Base-by-base conservation (phyloP, 129 eudicot species). In the Lactuca saligna region DNA sequence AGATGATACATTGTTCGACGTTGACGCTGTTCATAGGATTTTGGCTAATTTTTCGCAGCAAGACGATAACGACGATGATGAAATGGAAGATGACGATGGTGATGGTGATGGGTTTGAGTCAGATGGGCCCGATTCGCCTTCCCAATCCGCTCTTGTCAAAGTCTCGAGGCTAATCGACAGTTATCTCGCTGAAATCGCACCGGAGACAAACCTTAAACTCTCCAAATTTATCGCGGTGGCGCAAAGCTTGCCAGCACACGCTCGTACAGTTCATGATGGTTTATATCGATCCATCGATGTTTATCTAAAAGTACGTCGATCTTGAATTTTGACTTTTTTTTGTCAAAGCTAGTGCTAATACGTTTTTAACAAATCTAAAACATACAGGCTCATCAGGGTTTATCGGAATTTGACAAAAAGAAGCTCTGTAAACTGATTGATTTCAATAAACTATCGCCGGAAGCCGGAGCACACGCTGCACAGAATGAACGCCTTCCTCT, bases 401-500 rank as follows among this genome's bases (percentile, higher is more conserved):
- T 88, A 81, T 63, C 89, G 13, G 98, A 92, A 54, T 74, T 79
- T 57, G 98, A 92, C 69, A 92, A 77, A 74, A 86, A 84, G 73
- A 88, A 78, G 79, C 89, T 92, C 55, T 86, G 95, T 86, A 92
- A 86, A 78, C 29, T 92, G 65, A 87, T 92, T 1, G 98, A 92
- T 72, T 88, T 92, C 75, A 91, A 92, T 48, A 92, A 92, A 75
- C 95, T 92, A 13, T 86, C 98, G 51, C 98, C 88, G 51, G 98
- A 92, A 81, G 96, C 96, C 4, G 96, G 95, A 6, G 90, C 95
- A 25, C 96, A 89, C 13, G 96, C 98, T 2, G 96, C 99, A 51
- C 92, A 89, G 63, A 93, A 93, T 61, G 97, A 93, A 65, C 97
- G 99, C 41, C 99, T 93, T 69, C 97, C 99, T 2, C 80, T 93